Conservation (phyloP, 2,329 filamentous ascomycete species). For the Pseudogymnoascus sp. region DNA sequence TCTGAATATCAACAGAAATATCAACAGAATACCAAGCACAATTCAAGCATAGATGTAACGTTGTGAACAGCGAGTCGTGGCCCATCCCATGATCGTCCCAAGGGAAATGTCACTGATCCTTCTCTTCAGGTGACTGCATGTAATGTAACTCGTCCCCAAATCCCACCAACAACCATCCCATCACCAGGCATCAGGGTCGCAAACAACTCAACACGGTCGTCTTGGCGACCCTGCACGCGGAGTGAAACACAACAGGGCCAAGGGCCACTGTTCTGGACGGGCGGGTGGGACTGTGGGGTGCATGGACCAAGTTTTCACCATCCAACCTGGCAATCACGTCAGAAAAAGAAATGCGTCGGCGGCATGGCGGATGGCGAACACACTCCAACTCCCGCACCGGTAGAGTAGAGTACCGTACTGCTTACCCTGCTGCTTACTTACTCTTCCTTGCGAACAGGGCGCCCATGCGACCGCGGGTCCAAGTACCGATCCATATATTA, state of each 20-base stretch:
- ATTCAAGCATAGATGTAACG: neutral
- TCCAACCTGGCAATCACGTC: neutral
- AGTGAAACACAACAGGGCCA: neutral
- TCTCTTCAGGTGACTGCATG: neutral
- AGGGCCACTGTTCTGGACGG: neutral
- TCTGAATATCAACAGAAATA: neutral
- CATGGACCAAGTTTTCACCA: constrained; percentile 2
- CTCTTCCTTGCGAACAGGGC: neutral
- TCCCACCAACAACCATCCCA: neutral
- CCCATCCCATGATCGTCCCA: neutral
- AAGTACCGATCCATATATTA: neutral
- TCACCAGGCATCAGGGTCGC: neutral
- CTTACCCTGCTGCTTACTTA: neutral
- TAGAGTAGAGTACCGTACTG: no score
- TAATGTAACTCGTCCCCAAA: neutral
- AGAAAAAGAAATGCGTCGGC: neutral
- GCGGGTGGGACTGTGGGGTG: constrained; percentile 1
- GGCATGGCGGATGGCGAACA: neutral
- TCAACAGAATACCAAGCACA: neutral
- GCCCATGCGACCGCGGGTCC: neutral
- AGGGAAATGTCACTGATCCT: neutral
- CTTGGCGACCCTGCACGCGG: constrained; percentile 5
- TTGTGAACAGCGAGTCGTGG: neutral
- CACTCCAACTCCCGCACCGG: no score
- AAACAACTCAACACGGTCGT: neutral